Evolutionary conservation across 2,329 filamentous ascomycete species (phyloP).

Genomic region (Pseudogymnoascus sp.): DNA sequence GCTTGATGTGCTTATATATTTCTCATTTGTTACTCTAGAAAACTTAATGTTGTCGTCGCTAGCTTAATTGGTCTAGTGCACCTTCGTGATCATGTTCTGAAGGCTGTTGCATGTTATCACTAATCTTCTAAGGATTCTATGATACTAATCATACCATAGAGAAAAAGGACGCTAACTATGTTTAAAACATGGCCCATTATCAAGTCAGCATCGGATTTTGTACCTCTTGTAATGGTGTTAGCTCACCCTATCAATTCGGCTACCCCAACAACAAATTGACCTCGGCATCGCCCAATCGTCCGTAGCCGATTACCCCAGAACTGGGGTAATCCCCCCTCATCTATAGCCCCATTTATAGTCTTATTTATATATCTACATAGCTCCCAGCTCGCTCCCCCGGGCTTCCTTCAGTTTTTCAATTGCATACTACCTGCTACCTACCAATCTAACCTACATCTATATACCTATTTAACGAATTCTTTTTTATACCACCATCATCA

Average conservation of each 20-base stretch:
- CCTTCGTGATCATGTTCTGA: too few relatives aligned
- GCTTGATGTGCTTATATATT: background rate
- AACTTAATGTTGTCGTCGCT: too few relatives aligned
- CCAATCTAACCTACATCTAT: background rate
- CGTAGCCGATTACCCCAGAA: background rate
- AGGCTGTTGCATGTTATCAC: too few relatives aligned
- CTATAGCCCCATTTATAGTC: background rate
- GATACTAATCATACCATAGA: conserved; percentile 45
- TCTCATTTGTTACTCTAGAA: background rate
- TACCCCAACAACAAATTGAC: background rate
- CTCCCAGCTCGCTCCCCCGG: background rate
- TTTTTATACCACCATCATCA: background rate
- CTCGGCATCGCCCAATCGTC: background rate
- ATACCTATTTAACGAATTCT: background rate
- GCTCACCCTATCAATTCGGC: background rate
- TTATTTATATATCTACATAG: background rate
- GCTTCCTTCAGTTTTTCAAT: background rate
- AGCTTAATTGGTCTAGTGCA: too few relatives aligned
- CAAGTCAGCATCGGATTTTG: conserved; percentile 57
- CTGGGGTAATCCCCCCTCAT: background rate
- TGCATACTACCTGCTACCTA: background rate
- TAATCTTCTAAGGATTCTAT: background rate
- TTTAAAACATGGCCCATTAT: conserved; percentile 63
- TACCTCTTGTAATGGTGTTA: conserved; percentile 37
- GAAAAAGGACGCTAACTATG: conserved; percentile 53